Evolutionary conservation across 2,329 filamentous ascomycete species (phyloP).

Genomic region (Ophiocordyceps camponoti-leonardi): DNA sequence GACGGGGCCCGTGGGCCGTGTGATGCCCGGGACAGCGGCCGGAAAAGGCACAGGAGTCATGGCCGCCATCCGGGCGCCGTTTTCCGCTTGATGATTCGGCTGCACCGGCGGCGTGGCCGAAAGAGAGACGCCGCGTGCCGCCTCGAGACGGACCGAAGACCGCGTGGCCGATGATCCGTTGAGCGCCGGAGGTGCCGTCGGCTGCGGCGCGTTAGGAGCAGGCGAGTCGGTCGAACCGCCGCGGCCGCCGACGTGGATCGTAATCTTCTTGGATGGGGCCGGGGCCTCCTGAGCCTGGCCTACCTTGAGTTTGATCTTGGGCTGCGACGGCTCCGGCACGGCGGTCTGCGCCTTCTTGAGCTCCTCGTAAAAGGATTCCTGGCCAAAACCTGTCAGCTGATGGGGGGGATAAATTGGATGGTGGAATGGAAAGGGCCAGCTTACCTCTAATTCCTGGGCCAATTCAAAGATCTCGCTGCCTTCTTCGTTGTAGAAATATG

Average conservation of each 20-base stretch:
- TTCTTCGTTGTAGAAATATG: slow-evolving; percentile 80
- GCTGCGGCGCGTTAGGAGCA: slow-evolving; percentile 18
- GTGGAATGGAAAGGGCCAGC: neutral
- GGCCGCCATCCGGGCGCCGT: slow-evolving; percentile 11
- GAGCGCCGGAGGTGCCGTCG: slow-evolving; percentile 6
- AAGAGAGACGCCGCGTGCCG: slow-evolving; percentile 20
- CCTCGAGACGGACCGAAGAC: slow-evolving; percentile 14
- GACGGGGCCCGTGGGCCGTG: neutral
- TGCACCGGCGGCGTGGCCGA: slow-evolving; percentile 25
- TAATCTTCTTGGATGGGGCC: slow-evolving; percentile 44
- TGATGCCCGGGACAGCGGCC: neutral
- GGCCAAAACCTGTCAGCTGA: slow-evolving; percentile 4
- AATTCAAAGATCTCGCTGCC: slow-evolving; percentile 68
- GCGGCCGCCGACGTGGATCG: slow-evolving; percentile 49
- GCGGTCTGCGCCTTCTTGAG: slow-evolving; percentile 54
- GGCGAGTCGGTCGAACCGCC: slow-evolving; percentile 36
- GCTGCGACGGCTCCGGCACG: slow-evolving; percentile 54
- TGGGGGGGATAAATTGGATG: no score
- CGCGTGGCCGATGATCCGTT: slow-evolving; percentile 10
- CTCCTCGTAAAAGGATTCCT: slow-evolving; percentile 53
- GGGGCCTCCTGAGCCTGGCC: slow-evolving; percentile 28
- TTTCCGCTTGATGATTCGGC: slow-evolving; percentile 18
- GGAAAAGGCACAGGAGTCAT: slow-evolving; percentile 7
- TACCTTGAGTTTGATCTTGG: slow-evolving; percentile 70
- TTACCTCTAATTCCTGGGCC: slow-evolving; percentile 64